Percentiles rank a stretch among this genome's conserved stretches.
phyloP scores from a whole-genome alignment of 257 asterid genomes.

The Solanum tarapatanum region DNA sequence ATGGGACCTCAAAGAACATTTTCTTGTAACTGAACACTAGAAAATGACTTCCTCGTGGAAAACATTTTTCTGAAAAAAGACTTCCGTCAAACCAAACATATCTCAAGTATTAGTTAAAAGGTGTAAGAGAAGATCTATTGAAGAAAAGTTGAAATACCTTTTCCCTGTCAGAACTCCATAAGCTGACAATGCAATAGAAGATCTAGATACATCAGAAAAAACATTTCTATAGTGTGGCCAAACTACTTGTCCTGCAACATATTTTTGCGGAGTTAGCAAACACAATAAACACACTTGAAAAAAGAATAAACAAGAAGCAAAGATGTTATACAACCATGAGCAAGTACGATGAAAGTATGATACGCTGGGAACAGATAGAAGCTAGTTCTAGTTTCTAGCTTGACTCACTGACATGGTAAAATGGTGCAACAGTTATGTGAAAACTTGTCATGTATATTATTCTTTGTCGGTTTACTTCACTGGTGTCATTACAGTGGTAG shows the following conservation, averaged over 20 bases:
- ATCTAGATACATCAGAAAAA: slow-evolving; percentile 44
- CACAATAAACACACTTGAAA: background rate
- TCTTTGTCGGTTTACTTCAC: background rate
- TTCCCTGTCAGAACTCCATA: slow-evolving; percentile 74
- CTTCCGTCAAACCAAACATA: background rate
- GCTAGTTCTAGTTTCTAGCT: background rate
- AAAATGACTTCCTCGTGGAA: background rate
- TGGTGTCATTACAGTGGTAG: background rate
- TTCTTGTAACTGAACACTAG: background rate
- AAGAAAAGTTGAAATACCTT: slow-evolving; percentile 27
- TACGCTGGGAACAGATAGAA: background rate
- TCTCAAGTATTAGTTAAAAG: background rate
- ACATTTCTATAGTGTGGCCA: slow-evolving; percentile 43
- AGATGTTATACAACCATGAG: background rate
- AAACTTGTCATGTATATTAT: background rate
- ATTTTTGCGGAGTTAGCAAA: slow-evolving; percentile 8
- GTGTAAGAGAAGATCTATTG: background rate
- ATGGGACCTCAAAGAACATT: background rate
- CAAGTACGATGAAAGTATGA: background rate
- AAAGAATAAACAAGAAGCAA: background rate
- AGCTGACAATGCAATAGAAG: slow-evolving; percentile 48
- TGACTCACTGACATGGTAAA: background rate
- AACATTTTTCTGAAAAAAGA: background rate
- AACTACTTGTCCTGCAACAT: slow-evolving; percentile 59
- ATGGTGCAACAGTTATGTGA: background rate